Percentiles rank a stretch among this genome's conserved stretches.
These are phyloP conservation scores for Picea abies DNA, from an alignment of 83 land plant species.

Conservation along the genomic window DNA sequence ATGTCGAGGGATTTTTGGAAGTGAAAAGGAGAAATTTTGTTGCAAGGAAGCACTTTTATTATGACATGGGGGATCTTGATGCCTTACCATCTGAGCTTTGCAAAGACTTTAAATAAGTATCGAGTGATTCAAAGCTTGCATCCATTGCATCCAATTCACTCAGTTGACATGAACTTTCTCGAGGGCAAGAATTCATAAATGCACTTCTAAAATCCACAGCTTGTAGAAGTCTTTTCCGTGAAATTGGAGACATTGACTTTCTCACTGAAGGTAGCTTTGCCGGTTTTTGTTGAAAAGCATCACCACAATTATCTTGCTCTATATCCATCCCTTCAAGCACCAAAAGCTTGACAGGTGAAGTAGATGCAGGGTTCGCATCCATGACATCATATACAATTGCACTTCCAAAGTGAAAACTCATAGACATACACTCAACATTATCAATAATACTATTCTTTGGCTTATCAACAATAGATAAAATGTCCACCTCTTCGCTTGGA, in stretches of 20 bases:
- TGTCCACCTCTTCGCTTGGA: too few species aligned
- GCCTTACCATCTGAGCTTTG: background rate
- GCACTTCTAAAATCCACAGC: constrained; percentile 3
- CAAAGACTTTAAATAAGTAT: background rate
- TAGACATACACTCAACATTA: too few species aligned
- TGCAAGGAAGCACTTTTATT: background rate
- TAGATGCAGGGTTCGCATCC: too few species aligned
- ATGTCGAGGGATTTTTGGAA: background rate
- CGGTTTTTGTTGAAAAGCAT: background rate
- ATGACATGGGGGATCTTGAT: background rate
- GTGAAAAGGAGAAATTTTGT: background rate
- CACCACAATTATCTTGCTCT: background rate
- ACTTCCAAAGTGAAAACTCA: too few species aligned
- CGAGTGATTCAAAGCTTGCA: background rate
- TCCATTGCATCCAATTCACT: background rate
- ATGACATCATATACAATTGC: too few species aligned
- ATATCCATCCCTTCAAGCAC: too few species aligned
- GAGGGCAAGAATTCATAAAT: background rate
- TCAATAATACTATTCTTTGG: too few species aligned
- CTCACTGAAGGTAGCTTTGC: constrained; percentile 7
- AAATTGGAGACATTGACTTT: constrained; percentile 7
- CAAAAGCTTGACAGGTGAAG: too few species aligned
- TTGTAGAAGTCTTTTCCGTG: background rate
- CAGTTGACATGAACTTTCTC: background rate
- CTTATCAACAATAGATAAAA: too few species aligned